Conservation (phyloP, 345 rosid genomes). For the Alliaria petiolata region DNA sequence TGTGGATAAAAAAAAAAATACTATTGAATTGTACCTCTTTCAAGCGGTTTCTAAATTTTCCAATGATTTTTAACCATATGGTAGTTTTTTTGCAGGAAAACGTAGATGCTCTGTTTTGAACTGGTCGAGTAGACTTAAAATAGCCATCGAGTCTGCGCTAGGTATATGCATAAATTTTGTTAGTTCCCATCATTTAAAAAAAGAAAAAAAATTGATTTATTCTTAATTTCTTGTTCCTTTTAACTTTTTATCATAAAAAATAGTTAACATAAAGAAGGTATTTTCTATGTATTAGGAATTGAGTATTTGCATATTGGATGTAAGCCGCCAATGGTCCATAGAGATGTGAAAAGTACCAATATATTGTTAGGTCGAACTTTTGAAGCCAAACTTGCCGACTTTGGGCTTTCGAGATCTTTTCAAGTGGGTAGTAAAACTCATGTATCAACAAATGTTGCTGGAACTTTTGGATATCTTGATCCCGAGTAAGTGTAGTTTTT, state of each 20-base stretch:
- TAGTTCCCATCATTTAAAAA: background rate
- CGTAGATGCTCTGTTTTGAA: background rate
- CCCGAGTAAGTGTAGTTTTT: conserved; percentile 36
- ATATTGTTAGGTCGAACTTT: conserved; percentile 31
- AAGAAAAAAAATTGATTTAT: too few relatives aligned
- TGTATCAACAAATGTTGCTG: conserved; percentile 26
- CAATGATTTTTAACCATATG: background rate
- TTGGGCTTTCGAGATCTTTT: conserved; percentile 41
- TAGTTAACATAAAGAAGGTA: background rate
- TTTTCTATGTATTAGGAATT: conserved; percentile 6
- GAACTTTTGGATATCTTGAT: conserved; percentile 42
- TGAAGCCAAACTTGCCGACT: conserved; percentile 45
- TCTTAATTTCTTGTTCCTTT: too few relatives aligned
- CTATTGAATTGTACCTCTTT: too few relatives aligned
- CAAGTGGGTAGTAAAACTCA: conserved; percentile 24
- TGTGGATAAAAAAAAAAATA: background rate
- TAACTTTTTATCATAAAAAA: background rate
- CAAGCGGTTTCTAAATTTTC: background rate
- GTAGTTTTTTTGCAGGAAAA: background rate
- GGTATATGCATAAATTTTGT: background rate
- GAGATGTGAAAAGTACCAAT: conserved; percentile 49
- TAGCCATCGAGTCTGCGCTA: background rate
- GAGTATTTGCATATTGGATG: conserved; percentile 48
- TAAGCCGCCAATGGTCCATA: conserved; percentile 41
- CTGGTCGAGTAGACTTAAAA: background rate